Conservation (phyloP, 2,329 filamentous ascomycete species). For the Epichloe bromicola region DNA sequence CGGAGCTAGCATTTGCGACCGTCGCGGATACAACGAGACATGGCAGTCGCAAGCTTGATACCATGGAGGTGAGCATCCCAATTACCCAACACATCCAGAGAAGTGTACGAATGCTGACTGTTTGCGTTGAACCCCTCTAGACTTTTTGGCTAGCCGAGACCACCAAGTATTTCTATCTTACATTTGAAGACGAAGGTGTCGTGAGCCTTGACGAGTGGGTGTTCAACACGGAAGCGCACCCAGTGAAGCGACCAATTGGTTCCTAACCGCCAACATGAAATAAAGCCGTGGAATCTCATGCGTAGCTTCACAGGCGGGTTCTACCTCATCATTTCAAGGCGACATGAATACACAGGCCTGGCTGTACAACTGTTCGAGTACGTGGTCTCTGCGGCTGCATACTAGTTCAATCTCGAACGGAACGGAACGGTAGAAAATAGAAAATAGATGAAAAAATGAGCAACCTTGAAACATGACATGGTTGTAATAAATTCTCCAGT, state of each 20-base stretch:
- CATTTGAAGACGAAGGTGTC: constrained; percentile 51
- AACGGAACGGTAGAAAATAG: too few species aligned
- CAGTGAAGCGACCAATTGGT: constrained; percentile 23
- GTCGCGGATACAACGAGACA: constrained; percentile 23
- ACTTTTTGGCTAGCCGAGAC: constrained; percentile 66
- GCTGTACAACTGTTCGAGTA: too few species aligned
- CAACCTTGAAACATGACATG: too few species aligned
- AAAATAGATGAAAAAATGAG: too few species aligned
- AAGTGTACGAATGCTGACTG: background rate
- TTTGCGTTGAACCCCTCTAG: constrained; percentile 11
- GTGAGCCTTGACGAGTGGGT: constrained; percentile 61
- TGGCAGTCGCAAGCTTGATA: constrained; percentile 32
- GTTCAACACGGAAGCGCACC: constrained; percentile 45
- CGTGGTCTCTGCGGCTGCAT: too few species aligned
- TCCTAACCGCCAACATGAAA: background rate
- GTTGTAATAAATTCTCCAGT: too few species aligned
- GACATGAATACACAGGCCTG: too few species aligned
- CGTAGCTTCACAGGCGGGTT: too few species aligned
- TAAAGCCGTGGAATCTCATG: too few species aligned
- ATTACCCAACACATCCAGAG: background rate
- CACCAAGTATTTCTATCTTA: constrained; percentile 64
- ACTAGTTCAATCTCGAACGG: too few species aligned
- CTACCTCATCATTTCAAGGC: too few species aligned
- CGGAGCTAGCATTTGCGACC: constrained; percentile 29
- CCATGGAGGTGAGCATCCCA: constrained; percentile 42